These are phyloP conservation scores for Pseudofabraea citricarpa DNA, from an alignment of 2,329 filamentous ascomycete species.

Conservation along the genomic window DNA sequence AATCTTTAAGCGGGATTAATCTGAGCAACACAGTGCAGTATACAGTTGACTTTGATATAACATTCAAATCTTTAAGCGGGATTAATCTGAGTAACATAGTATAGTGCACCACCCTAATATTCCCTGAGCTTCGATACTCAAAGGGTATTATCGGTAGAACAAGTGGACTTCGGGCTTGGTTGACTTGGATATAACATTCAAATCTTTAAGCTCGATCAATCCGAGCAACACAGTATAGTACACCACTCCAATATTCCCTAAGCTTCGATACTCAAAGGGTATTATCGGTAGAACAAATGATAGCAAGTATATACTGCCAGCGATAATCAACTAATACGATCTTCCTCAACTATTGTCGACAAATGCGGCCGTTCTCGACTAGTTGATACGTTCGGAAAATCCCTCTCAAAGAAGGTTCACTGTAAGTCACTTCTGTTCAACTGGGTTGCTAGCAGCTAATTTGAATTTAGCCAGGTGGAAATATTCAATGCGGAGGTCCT, in stretches of 20 bases:
- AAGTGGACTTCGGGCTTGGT: constrained; percentile 58
- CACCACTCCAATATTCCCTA: constrained; percentile 41
- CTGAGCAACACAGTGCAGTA: constrained; percentile 46
- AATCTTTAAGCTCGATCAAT: constrained; percentile 59
- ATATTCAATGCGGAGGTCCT: constrained; percentile 34
- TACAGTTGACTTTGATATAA: constrained; percentile 24
- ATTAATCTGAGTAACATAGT: constrained; percentile 53
- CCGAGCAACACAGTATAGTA: constrained; percentile 48
- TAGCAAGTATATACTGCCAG: constrained; percentile 48
- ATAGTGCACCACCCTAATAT: constrained; percentile 43
- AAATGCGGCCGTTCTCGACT: constrained; percentile 58
- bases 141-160: constrained; percentile 54
- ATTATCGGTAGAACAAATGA: constrained; percentile 63
- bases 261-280: constrained; percentile 43
- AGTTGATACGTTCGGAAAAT: constrained; percentile 52
- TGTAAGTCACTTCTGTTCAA: background rate
- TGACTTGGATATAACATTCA: constrained; percentile 39
- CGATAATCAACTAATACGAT: constrained; percentile 49
- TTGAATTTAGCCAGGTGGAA: background rate
- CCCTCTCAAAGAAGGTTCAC: constrained; percentile 18
- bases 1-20: constrained; percentile 46
- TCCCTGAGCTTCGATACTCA: constrained; percentile 43
- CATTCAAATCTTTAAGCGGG: constrained; percentile 36
- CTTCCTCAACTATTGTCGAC: constrained; percentile 51
- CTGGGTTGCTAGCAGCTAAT: background rate